Evolutionary conservation across 805 yeast species (phyloP), one percentile per base, ranked within the genome.

Genomic region (Brettanomyces custersianus): DNA sequence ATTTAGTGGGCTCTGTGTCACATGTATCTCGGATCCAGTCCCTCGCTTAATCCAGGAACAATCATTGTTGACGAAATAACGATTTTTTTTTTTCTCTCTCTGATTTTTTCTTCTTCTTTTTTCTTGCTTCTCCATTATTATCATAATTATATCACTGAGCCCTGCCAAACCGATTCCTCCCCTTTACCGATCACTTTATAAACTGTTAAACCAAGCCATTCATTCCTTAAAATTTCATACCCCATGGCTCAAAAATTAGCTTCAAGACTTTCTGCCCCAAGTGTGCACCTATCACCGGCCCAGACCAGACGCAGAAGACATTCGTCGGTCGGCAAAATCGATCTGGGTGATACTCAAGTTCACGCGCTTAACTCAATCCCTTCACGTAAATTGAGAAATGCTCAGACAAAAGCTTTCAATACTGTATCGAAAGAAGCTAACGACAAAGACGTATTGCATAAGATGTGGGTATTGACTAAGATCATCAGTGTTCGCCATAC

Each of bases 321-420:
- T 8, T 79, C 92, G 1, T 79, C 88, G 0, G 80, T 86, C 12
- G 94, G 95, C 3, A 68, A 72, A 24, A 74, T 85, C 35, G 68
- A 75, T 35, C 60, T 86, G 4, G 95, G 95, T 18, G 94, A 85
- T 51, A 75, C 68, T 11, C 54, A 75, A 6, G 80, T 75, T 2
- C 78, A 84, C 2, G 68, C 81, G 2, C 63, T 85, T 29, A 65
- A 84, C 10, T 80, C 94, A 1, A 75, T 79, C 74, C 59, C 65
- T n/a, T 61, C 71, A 17, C 66, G 41, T 57, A 57, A 35, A 65
- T 65, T 25, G 51, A 71, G 37, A 40, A 45, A 36, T 48, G 51
- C 34, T 42, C 66, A 44, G 51, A 62, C 20, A 46, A 40, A 33
- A 36, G 49, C 13, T 48, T 59, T 55, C 20, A 55, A 55, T 35